Evolutionary conservation across 805 yeast species (phyloP).

Genomic region (Saccharomycopsis javanensis): DNA sequence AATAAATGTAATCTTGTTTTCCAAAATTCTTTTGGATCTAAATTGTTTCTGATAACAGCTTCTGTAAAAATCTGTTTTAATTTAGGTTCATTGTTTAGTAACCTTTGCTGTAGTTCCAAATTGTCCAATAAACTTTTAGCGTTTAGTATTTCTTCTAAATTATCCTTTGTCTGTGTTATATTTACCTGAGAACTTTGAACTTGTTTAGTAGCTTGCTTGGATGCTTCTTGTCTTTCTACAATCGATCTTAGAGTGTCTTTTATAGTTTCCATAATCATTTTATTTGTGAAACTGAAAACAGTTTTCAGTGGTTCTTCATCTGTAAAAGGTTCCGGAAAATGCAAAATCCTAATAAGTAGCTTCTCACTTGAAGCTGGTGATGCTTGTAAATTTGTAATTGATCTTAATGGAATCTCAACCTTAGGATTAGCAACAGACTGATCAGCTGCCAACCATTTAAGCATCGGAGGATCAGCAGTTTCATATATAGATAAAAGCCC

Average conservation of each 20-base stretch:
- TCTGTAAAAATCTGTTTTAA: conserved; percentile 75
- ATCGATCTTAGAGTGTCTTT: conserved; percentile 59
- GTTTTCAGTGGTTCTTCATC: conserved; percentile 26
- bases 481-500: conserved; percentile 50
- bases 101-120: conserved; percentile 65
- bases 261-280: conserved; percentile 67
- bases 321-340: conserved; percentile 28
- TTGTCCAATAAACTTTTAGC: conserved; percentile 55
- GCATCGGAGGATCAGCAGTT: conserved; percentile 44
- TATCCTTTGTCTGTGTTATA: conserved; percentile 15
- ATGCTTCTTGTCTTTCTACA: conserved; percentile 53
- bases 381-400: conserved; percentile 49
- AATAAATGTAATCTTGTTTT: conserved; percentile 65
- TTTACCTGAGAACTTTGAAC: conserved; percentile 6
- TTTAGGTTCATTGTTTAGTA: conserved; percentile 57
- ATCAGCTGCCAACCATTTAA: conserved; percentile 54
- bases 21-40: conserved; percentile 85
- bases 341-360: conserved; percentile 53
- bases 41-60: conserved; percentile 68
- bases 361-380: conserved; percentile 58
- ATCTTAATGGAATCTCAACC: conserved; percentile 34
- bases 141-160: conserved; percentile 40
- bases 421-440: conserved; percentile 28
- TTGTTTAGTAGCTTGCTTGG: conserved; percentile 12
- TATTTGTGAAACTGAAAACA: conserved; percentile 55